phyloP scores from a whole-genome alignment of 345 rosid genomes.

The Triadica sebifera region DNA sequence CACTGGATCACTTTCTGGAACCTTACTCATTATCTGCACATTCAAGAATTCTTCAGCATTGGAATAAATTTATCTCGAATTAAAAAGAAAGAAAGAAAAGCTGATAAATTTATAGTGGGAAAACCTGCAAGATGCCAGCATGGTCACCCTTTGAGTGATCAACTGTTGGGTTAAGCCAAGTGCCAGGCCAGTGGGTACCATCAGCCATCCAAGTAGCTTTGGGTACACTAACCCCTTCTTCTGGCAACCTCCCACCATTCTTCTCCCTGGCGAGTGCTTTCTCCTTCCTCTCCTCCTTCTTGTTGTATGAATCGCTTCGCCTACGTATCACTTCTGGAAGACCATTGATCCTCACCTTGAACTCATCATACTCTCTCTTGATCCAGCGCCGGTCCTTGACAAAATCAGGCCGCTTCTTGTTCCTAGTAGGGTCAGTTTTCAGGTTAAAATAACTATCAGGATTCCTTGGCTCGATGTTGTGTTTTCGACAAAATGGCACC shows the following conservation, averaged over 20 bases:
- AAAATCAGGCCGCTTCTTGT: slow-evolving; percentile 79
- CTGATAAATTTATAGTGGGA: no score
- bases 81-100: no score
- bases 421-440: slow-evolving; percentile 74
- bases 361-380: slow-evolving; percentile 93
- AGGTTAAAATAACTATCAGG: slow-evolving; percentile 82
- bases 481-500: slow-evolving; percentile 97
- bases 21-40: slow-evolving; percentile 70
- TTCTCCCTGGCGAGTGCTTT: slow-evolving; percentile 52
- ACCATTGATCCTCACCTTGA: slow-evolving; percentile 90
- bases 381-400: slow-evolving; percentile 95
- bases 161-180: slow-evolving; percentile 60
- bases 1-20: slow-evolving; percentile 69
- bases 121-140: slow-evolving; percentile 75
- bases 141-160: slow-evolving; percentile 91
- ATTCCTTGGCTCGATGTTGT: slow-evolving; percentile 82
- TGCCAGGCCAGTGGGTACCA: slow-evolving; percentile 97
- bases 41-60: neutral
- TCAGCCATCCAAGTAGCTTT: slow-evolving; percentile 99
- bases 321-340: slow-evolving; percentile 73
- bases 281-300: slow-evolving; percentile 59
- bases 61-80: neutral
- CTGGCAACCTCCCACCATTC: slow-evolving; percentile 51
- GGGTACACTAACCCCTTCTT: slow-evolving; percentile 42
- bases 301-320: slow-evolving; percentile 58